Percentiles rank a stretch among this genome's conserved stretches.
phyloP scores from a whole-genome alignment of 805 yeast genomes.

The Saturnispora halmiae region DNA sequence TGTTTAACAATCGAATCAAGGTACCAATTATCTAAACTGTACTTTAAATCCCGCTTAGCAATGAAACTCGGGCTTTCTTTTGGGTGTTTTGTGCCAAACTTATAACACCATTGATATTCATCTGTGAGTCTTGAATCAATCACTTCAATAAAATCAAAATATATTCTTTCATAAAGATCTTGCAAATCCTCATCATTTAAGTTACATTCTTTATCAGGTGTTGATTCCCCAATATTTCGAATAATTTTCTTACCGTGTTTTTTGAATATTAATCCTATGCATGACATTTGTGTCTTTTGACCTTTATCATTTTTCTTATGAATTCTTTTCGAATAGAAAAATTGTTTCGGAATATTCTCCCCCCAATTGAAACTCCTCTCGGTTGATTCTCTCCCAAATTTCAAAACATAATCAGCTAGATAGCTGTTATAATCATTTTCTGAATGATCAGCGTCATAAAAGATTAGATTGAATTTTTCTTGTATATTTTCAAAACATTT shows the following conservation, averaged over 20 bases:
- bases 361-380: background rate
- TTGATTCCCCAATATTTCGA: constrained; percentile 31
- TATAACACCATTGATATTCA: constrained; percentile 5
- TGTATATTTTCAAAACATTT: background rate
- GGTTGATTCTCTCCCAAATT: background rate
- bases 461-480: background rate
- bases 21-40: constrained; percentile 59
- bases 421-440: no score
- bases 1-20: constrained; percentile 67
- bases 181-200: constrained; percentile 36
- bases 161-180: constrained; percentile 60
- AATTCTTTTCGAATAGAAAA: constrained; percentile 5
- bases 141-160: constrained; percentile 77
- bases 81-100: constrained; percentile 1
- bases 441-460: background rate
- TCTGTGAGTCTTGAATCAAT: constrained; percentile 56
- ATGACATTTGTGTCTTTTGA: constrained; percentile 36
- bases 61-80: constrained; percentile 1
- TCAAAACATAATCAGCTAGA: background rate
- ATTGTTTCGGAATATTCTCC: background rate
- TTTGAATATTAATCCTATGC: constrained; percentile 88
- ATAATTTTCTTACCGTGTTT: constrained; percentile 67
- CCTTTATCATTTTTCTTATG: constrained; percentile 10
- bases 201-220: constrained; percentile 19
- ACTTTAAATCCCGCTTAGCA: constrained; percentile 28